These are phyloP conservation scores for Moricandia arvensis DNA, from an alignment of 345 rosid genomes.

Conservation along the genomic window DNA sequence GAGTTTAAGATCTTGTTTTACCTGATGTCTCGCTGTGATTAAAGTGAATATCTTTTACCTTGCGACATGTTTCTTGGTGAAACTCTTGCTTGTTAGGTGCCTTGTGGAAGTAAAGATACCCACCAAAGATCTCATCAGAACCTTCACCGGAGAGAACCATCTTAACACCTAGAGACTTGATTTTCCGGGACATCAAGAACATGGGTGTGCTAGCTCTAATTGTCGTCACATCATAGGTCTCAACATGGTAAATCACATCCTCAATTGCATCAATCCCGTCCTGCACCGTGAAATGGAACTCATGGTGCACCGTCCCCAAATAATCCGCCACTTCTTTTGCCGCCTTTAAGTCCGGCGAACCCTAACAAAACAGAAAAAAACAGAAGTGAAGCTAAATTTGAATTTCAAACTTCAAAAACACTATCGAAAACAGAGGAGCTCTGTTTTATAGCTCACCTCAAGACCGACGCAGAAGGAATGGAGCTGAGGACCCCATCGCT, in stretches of 20 bases:
- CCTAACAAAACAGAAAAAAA: slow-evolving; percentile 6
- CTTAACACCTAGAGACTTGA: slow-evolving; percentile 90
- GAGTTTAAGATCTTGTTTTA: not conserved
- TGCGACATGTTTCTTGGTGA: slow-evolving; percentile 83
- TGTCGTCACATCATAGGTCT: slow-evolving; percentile 87
- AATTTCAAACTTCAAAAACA: not conserved
- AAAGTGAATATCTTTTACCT: slow-evolving; percentile 42
- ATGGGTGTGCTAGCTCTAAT: slow-evolving; percentile 92
- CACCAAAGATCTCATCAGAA: slow-evolving; percentile 93
- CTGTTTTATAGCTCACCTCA: slow-evolving; percentile 38
- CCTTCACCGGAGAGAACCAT: slow-evolving; percentile 98
- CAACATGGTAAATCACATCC: slow-evolving; percentile 91
- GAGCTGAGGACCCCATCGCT: slow-evolving; percentile 82
- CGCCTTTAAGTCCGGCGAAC: slow-evolving; percentile 85
- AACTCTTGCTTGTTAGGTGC: slow-evolving; percentile 89
- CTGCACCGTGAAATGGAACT: slow-evolving; percentile 89
- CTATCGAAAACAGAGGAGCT: too few species aligned
- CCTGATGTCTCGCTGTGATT: not conserved
- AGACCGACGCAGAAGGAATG: slow-evolving; percentile 91
- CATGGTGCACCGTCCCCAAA: slow-evolving; percentile 90
- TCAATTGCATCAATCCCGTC: slow-evolving; percentile 95
- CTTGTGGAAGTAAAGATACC: slow-evolving; percentile 93
- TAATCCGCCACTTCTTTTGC: slow-evolving; percentile 86
- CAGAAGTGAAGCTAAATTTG: not conserved
- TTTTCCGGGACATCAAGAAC: slow-evolving; percentile 91